Conservation (phyloP, 2,329 filamentous ascomycete species). For the Aspergillus japonicus region DNA sequence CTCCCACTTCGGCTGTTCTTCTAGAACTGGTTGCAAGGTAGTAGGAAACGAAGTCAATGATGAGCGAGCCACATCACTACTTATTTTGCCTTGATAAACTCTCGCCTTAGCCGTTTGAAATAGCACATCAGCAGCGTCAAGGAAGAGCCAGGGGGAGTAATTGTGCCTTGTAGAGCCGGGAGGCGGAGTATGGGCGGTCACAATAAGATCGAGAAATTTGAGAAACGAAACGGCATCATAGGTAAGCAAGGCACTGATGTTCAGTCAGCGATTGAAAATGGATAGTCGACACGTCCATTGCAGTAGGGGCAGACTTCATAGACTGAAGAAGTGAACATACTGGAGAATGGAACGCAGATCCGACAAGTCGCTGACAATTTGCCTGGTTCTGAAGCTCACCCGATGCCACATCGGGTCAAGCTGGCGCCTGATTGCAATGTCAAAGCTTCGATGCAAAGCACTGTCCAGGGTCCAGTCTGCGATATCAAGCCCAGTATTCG, state of each 20-base stretch:
- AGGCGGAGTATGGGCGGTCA: conserved; percentile 83
- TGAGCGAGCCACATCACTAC: conserved; percentile 52
- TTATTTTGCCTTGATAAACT: conserved; percentile 76
- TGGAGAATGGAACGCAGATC: conserved; percentile 81
- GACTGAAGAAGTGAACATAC: conserved; percentile 34
- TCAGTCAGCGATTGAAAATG: conserved; percentile 15
- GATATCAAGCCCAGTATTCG: conserved; percentile 86
- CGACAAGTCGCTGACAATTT: conserved; percentile 86
- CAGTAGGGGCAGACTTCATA: background rate
- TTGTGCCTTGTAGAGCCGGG: conserved; percentile 83
- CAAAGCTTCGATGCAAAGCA: conserved; percentile 88
- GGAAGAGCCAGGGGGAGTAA: conserved; percentile 92
- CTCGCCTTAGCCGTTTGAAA: conserved; percentile 86
- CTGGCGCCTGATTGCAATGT: conserved; percentile 81
- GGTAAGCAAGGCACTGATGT: conserved; percentile 63
- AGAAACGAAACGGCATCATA: conserved; percentile 90
- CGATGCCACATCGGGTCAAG: conserved; percentile 97
- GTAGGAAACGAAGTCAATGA: conserved; percentile 54
- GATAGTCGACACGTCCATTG: background rate
- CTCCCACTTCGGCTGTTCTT: conserved; percentile 93
- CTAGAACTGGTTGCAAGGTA: conserved; percentile 74
- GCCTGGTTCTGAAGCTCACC: conserved; percentile 89
- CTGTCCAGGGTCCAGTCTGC: conserved; percentile 96
- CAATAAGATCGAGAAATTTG: conserved; percentile 89
- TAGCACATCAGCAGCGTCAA: conserved; percentile 91